Base-by-base conservation (phyloP, 805 yeast genomes). In the Candida xiaguanensis region DNA sequence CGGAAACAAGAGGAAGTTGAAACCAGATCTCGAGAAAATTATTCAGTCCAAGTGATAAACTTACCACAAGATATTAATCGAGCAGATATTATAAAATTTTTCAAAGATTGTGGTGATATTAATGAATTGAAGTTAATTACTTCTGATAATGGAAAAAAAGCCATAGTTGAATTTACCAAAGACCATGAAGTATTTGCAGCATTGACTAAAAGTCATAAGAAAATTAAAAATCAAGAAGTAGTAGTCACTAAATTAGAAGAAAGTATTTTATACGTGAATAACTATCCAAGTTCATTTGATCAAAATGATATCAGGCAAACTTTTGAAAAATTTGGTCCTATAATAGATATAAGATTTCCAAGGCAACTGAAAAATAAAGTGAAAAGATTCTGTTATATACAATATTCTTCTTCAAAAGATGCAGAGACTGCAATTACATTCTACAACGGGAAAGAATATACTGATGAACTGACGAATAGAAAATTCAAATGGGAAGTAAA, bases 361-460 rank as follows among this genome's bases (percentile, higher is more conserved):
- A 74, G 85, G 0, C 70, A 80, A 42, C 69, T 67, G 32, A 31
- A 32, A 4, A 75, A 76, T 48, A 54, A 75, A 4, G 70, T 72
- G 22, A 67, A 93, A 41, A 56, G 95, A 22, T 87, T 87, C 52
- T 85, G 91, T 45, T 87, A 86, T 51, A 67, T 84, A 12, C 93
- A 85, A 49, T 80, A 61, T 46, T 39, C 58, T 0, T 52, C 63
- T 4, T 39, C 72, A 0, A 63, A 65, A n/a, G 61, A 59, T 13
- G 83, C 85, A 0, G 34, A 52, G 0, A 36, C 46, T 0, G 82
- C 85, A 0, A 61, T 74, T 1, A 43, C 43, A 0, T 41, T 44
- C 1, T 56, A 78, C 8, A 53, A 82, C 51, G 76, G 70, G 0
- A 57, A 49, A 28, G 51, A 45, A 0, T 25, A 72, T 1, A 56